A percentile compares a stretch with the other conserved stretches of the same genome.
phyloP scores from a whole-genome alignment of 176 grass and related monocot species.

The Secale cereale region DNA sequence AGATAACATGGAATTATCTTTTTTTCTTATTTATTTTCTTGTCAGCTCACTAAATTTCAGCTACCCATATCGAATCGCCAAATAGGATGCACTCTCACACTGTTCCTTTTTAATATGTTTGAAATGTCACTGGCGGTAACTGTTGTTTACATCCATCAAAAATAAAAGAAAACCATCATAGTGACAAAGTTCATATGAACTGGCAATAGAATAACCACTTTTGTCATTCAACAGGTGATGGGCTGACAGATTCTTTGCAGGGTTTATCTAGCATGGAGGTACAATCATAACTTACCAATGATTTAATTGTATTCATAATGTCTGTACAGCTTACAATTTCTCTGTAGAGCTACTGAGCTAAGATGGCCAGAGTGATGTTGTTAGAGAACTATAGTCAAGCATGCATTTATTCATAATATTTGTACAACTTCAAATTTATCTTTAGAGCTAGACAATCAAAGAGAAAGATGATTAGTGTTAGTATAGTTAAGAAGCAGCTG shows the following conservation, averaged over 20 bases:
- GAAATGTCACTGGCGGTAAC: background rate
- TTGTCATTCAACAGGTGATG: conserved; percentile 58
- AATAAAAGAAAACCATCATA: background rate
- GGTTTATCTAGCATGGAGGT: conserved; percentile 95
- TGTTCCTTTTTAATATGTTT: background rate
- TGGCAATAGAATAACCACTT: conserved; percentile 13
- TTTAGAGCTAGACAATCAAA: background rate
- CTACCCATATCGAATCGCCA: background rate
- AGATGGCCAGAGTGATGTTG: background rate
- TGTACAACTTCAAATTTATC: background rate
- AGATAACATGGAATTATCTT: background rate
- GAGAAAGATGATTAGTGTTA: background rate
- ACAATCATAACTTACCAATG: conserved; percentile 5
- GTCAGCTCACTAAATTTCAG: background rate
- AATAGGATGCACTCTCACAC: background rate
- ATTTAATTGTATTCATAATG: conserved; percentile 11
- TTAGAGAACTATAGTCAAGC: background rate
- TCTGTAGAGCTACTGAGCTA: conserved; percentile 12
- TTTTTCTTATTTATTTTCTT: conserved; percentile 7
- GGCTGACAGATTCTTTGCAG: conserved; percentile 78
- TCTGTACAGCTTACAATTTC: background rate
- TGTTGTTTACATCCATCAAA: background rate
- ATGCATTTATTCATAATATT: background rate
- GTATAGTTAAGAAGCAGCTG: conserved; percentile 9
- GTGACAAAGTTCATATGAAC: background rate